Base-by-base conservation (phyloP, 768 basidiomycete genomes). In the Kwoniella bestiolae region DNA sequence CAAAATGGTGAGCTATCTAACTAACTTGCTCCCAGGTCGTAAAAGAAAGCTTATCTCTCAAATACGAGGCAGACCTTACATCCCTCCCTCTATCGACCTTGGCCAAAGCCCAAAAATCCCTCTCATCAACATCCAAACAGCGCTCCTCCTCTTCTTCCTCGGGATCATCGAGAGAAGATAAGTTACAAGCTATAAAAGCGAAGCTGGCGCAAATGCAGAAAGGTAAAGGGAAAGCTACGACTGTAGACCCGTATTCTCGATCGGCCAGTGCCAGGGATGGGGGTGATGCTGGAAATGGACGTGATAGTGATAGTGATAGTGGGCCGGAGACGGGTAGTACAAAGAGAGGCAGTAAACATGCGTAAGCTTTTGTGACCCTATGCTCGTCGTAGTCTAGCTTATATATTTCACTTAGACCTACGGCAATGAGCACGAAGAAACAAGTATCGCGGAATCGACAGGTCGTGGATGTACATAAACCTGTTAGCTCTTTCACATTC, bases 401-500 rank as follows among this genome's bases (percentile, higher is more conserved):
- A 16, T 51, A 44, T 11, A 32, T 23, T 62, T 49, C 25, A 44
- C 28, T 52, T 66, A 94, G 94, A 1, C 94, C 94, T 1, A 85
- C 83, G 32, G 92, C 92, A 71, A 83, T 91, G 57, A 89, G 90
- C 16, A 92, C 93, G 0, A 96, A 94, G 80, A 86, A 85, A 71
- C 91, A 91, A 1, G 91, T 94, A 16, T 86, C 89, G 5, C 86
- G 94, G 23, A 84, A 84, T 58, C 83, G 92, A 62, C 83, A 83
- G 9, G 88, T 90, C 0, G 85, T 93, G 3, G 89, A 92, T 69
- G 84, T 86, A 14, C 84, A 86, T 41, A 86, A 87, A 66, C 75
- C 85, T 46, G 92, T 91, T 74, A 63, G 89, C 78, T 51, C 14
- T 51, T 12, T 18, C 23, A 5, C 12, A 9, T 11, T 47, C n/a